Evolutionary conservation across 306 rosid species (phyloP).

Genomic region (Prunus salicina): DNA sequence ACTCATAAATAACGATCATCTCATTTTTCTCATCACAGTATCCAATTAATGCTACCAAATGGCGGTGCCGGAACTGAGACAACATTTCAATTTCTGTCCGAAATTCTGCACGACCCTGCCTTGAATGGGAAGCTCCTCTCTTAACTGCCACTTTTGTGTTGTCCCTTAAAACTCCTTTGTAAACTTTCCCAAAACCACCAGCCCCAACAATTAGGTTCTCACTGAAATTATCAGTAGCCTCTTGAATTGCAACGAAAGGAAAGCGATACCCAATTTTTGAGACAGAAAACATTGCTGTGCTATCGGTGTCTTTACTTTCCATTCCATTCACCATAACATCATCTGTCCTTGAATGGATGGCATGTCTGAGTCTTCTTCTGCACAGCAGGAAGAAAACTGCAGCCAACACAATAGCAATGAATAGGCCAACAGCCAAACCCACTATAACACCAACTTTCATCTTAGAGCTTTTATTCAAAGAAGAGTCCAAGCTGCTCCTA

Average conservation of each 20-base stretch:
- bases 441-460: constrained; percentile 34
- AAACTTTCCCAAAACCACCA: constrained; percentile 78
- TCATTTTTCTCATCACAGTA: constrained; percentile 60
- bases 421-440: constrained; percentile 38
- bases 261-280: constrained; percentile 50
- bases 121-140: constrained; percentile 48
- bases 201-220: constrained; percentile 53
- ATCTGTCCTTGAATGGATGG: constrained; percentile 33
- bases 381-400: constrained; percentile 25
- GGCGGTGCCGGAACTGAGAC: constrained; percentile 67
- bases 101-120: constrained; percentile 62
- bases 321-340: constrained; percentile 16
- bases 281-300: constrained; percentile 30
- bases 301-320: constrained; percentile 9
- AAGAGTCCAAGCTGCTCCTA: constrained; percentile 27
- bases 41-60: constrained; percentile 68
- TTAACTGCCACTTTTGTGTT: constrained; percentile 63
- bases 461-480: constrained; percentile 21
- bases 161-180: constrained; percentile 57
- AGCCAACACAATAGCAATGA: constrained; percentile 29
- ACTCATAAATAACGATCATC: constrained; percentile 63
- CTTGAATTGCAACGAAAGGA: constrained; percentile 41
- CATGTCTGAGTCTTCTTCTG: constrained; percentile 37
- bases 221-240: constrained; percentile 65
- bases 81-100: constrained; percentile 69